These are phyloP conservation scores for Cercospora sesami DNA, from an alignment of 2,329 filamentous ascomycete species.

Conservation along the genomic window DNA sequence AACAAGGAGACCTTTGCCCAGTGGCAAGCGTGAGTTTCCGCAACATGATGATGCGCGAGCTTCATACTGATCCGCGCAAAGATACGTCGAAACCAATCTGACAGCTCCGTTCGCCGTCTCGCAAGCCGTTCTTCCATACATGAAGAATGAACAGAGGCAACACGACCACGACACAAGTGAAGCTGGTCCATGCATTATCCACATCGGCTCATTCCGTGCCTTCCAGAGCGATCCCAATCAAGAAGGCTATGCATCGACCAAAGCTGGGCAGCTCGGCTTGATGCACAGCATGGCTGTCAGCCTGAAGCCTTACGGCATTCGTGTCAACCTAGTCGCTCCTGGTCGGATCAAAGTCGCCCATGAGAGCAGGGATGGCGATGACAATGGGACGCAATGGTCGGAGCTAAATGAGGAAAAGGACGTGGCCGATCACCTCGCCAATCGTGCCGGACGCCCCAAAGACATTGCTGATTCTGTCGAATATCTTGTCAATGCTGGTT, in stretches of 20 bases:
- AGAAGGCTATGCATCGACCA: constrained; percentile 52
- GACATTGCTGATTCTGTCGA: constrained; percentile 47
- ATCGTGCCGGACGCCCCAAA: constrained; percentile 52
- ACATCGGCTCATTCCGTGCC: constrained; percentile 53
- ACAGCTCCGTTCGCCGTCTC: constrained; percentile 39
- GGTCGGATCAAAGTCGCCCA: constrained; percentile 53
- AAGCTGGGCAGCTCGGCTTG: constrained; percentile 51
- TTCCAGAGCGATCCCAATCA: constrained; percentile 51
- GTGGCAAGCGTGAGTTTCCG: constrained; percentile 37
- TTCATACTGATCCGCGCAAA: constrained; percentile 13
- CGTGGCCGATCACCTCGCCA: constrained; percentile 49
- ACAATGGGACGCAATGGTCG: constrained; percentile 45
- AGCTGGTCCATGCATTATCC: constrained; percentile 43
- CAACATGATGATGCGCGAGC: not conserved
- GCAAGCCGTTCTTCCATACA: constrained; percentile 36
- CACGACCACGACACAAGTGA: constrained; percentile 21
- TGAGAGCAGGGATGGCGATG: constrained; percentile 45
- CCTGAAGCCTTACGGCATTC: constrained; percentile 43
- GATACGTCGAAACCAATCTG: constrained; percentile 43
- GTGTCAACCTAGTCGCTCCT: constrained; percentile 52
- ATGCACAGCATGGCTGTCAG: constrained; percentile 53
- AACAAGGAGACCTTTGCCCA: constrained; percentile 39
- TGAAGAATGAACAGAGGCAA: constrained; percentile 27
- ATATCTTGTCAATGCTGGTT: constrained; percentile 44
- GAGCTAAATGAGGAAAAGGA: constrained; percentile 45